These are phyloP conservation scores for Malus domestica DNA, from an alignment of 306 rosid genomes.

Conservation along the genomic window ASM211411v1 NC_041798.1:28202001-28202500, in stretches of 20 bases:
- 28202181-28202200: constrained; percentile 80
- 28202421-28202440: constrained; percentile 84
- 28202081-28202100: constrained; percentile 87
- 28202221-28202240: constrained; percentile 68
- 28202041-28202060: constrained; percentile 73
- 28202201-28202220: constrained; percentile 52
- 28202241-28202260: neutral
- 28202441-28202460: constrained; percentile 69
- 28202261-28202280: constrained; percentile 1
- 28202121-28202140: constrained; percentile 71
- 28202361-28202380: constrained; percentile 73
- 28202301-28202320: neutral
- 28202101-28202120: constrained; percentile 70
- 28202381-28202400: constrained; percentile 83
- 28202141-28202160: constrained; percentile 89
- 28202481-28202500: constrained; percentile 84
- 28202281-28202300: neutral
- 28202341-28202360: constrained; percentile 19
- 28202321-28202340: constrained; percentile 2
- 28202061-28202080: constrained; percentile 88
- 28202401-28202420: constrained; percentile 98
- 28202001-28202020: constrained; percentile 88
- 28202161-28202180: constrained; percentile 89
- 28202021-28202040: constrained; percentile 74
- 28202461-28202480: constrained; percentile 79